Percentiles rank a stretch among this genome's conserved stretches.
phyloP scores from a whole-genome alignment of 371 early-diverging fungal species.

The Rhizopus stolonifer region DNA sequence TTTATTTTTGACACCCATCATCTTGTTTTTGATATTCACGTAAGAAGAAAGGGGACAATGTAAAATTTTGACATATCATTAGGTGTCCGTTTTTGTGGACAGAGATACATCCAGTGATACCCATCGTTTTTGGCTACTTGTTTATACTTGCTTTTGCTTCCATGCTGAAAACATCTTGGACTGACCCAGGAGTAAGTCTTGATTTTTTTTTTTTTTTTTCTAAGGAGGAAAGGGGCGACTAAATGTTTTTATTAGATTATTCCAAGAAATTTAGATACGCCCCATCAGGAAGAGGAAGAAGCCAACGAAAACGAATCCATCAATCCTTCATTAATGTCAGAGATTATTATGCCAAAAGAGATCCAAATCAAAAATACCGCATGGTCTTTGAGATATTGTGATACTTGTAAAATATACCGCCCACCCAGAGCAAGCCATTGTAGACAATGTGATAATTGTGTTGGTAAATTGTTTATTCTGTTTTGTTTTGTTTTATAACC shows the following conservation, averaged over 20 bases:
- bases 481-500: not conserved
- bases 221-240: too few relatives aligned
- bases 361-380: slow-evolving; percentile 62
- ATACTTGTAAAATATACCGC: slow-evolving; percentile 84
- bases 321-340: slow-evolving; percentile 3
- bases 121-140: slow-evolving; percentile 74
- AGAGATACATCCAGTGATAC: slow-evolving; percentile 59
- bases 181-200: slow-evolving; percentile 81
- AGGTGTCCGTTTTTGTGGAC: slow-evolving; percentile 71
- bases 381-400: slow-evolving; percentile 83
- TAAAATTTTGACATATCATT: slow-evolving; percentile 2
- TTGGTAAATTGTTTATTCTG: not conserved
- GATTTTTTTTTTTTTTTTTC: too few relatives aligned
- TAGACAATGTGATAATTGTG: slow-evolving; percentile 73
- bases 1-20: slow-evolving; percentile 61
- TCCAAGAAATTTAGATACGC: slow-evolving; percentile 70
- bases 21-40: slow-evolving; percentile 68
- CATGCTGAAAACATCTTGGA: slow-evolving; percentile 84
- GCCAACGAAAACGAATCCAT: slow-evolving; percentile 29
- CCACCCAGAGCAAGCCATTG: slow-evolving; percentile 91
- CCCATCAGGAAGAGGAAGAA: slow-evolving; percentile 16
- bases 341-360: slow-evolving; percentile 48
- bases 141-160: slow-evolving; percentile 67
- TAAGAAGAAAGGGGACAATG: slow-evolving; percentile 34
- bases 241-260: slow-evolving; percentile 49